Evolutionary conservation across 768 basidiomycete species (phyloP).

Genomic region (Mycena epipterygia): DNA sequence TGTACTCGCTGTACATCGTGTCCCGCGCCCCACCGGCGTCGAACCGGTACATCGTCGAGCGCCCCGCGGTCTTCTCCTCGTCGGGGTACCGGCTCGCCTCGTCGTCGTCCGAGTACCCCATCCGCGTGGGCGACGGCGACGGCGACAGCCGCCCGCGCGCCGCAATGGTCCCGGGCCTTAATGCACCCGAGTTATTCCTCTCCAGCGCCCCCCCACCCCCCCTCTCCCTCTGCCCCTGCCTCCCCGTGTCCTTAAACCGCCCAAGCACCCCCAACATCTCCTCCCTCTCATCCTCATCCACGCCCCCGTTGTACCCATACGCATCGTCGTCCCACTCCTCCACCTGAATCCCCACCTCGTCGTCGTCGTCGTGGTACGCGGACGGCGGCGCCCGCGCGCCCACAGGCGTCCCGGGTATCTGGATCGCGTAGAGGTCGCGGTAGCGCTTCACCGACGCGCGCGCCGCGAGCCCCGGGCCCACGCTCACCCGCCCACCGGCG

Average conservation of each 20-base stretch:
- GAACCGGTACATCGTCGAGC: constrained; percentile 43
- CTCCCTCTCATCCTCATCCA: constrained; percentile 42
- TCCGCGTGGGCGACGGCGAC: constrained; percentile 16
- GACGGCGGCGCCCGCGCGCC: constrained; percentile 23
- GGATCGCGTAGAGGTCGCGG: constrained; percentile 48
- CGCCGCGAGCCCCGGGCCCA: constrained; percentile 43
- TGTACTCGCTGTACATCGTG: constrained; percentile 62
- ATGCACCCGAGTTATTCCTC: constrained; percentile 43
- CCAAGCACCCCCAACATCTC: constrained; percentile 55
- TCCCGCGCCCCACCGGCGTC: constrained; percentile 43
- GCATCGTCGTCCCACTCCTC: constrained; percentile 43
- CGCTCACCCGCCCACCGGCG: constrained; percentile 38
- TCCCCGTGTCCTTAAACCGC: constrained; percentile 50
- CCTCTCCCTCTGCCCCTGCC: constrained; percentile 19
- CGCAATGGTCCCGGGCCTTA: constrained; percentile 19
- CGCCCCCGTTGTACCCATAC: constrained; percentile 37
- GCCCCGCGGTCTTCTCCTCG: constrained; percentile 38
- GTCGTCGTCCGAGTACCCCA: constrained; percentile 36
- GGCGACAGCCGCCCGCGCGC: not conserved
- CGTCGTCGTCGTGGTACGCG: too few relatives aligned
- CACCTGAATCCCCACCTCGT: constrained; percentile 28
- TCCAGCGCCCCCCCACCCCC: constrained; percentile 40
- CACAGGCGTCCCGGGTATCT: constrained; percentile 27
- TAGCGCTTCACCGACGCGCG: constrained; percentile 47
- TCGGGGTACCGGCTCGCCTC: constrained; percentile 43